phyloP scores from a whole-genome alignment of 441 rosid species.

The Populus hybrid region DNA sequence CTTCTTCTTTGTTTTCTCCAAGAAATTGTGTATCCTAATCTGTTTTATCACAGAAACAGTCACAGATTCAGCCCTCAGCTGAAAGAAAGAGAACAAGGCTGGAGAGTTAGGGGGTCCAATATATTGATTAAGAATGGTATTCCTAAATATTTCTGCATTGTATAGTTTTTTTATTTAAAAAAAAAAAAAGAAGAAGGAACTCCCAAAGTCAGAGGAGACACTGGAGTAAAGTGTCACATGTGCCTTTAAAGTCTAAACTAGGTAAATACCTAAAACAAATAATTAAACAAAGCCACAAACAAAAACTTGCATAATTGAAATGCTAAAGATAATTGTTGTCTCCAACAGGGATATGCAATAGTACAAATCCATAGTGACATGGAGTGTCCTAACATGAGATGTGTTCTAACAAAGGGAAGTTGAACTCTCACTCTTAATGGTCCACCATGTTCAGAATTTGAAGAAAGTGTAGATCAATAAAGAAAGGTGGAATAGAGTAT shows the following conservation, averaged over 20 bases:
- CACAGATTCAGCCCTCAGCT: constrained; percentile 2
- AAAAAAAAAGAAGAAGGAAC: not conserved
- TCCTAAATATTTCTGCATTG: not conserved
- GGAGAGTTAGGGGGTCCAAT: not conserved
- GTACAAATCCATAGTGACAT: not conserved
- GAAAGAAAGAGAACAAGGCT: constrained; percentile 1
- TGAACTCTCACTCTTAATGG: not conserved
- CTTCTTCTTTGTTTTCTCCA: constrained; percentile 73
- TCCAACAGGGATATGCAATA: not conserved
- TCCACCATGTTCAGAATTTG: not conserved
- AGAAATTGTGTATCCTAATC: constrained; percentile 66
- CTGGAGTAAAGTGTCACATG: not conserved
- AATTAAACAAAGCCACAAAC: not conserved
- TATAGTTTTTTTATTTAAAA: not conserved
- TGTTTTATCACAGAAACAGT: constrained; percentile 28
- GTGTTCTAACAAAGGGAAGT: not conserved
- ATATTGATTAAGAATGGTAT: constrained; percentile 5
- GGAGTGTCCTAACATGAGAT: not conserved
- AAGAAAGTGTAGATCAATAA: not conserved
- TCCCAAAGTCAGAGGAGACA: not conserved
- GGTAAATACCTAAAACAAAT: not conserved
- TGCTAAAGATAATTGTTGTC: not conserved
- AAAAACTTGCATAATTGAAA: not conserved
- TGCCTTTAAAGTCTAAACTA: not conserved
- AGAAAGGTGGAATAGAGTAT: not conserved